Conservation (phyloP, 306 rosid species). For the Dryas drummondii region DNA sequence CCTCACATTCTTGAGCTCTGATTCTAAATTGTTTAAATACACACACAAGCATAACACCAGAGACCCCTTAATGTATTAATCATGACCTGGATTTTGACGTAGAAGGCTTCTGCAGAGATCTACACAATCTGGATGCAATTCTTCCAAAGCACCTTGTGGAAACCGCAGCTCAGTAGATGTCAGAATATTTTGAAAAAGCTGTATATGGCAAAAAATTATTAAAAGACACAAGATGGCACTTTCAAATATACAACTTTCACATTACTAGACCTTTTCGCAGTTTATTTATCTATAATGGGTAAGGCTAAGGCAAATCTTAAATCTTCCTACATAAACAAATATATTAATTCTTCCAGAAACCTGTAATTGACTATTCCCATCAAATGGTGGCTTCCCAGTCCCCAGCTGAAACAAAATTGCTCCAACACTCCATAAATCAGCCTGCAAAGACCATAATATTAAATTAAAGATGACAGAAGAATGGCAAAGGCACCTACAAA, state of each 20-base stretch:
- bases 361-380: conserved; percentile 78
- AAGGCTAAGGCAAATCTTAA: neutral
- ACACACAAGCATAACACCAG: conserved; percentile 16
- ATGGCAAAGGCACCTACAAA: conserved; percentile 8
- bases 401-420: conserved; percentile 88
- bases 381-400: conserved; percentile 86
- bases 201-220: conserved; percentile 33
- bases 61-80: conserved; percentile 23
- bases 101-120: conserved; percentile 91
- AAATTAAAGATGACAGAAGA: conserved; percentile 7
- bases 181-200: conserved; percentile 90
- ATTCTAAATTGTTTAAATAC: conserved; percentile 8
- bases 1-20: conserved; percentile 3
- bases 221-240: conserved; percentile 16
- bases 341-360: conserved; percentile 33
- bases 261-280: neutral
- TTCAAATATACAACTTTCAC: conserved; percentile 9
- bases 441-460: conserved; percentile 52
- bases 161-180: conserved; percentile 65
- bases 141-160: conserved; percentile 64
- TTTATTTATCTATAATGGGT: neutral
- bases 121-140: conserved; percentile 72
- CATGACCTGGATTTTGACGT: conserved; percentile 80
- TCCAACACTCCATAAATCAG: conserved; percentile 99
- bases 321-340: neutral